These are phyloP conservation scores for Talaromyces thailandensis DNA, from an alignment of 495 filamentous ascomycete genomes.

Conservation along the genomic window DNA sequence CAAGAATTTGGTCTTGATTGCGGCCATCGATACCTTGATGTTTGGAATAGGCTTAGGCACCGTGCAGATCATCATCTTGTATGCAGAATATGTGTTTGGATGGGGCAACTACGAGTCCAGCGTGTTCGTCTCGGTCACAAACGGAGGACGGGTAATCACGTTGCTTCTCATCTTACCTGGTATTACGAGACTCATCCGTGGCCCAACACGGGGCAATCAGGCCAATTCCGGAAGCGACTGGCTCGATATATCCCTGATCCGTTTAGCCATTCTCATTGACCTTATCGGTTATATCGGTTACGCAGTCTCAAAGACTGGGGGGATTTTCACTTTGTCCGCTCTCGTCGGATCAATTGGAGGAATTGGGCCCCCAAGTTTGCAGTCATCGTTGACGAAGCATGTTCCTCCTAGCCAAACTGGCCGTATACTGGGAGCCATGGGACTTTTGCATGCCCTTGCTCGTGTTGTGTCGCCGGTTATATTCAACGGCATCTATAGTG, in stretches of 20 bases:
- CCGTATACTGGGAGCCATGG: slow-evolving; percentile 76
- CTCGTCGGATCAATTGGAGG: slow-evolving; percentile 68
- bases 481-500: slow-evolving; percentile 78
- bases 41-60: slow-evolving; percentile 78
- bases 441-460: slow-evolving; percentile 74
- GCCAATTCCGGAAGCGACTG: slow-evolving; percentile 62
- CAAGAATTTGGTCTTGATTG: slow-evolving; percentile 69
- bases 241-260: slow-evolving; percentile 70
- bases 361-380: slow-evolving; percentile 73
- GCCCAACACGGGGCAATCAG: slow-evolving; percentile 24
- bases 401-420: slow-evolving; percentile 73
- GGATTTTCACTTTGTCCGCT: slow-evolving; percentile 56
- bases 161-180: slow-evolving; percentile 68
- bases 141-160: slow-evolving; percentile 60
- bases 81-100: slow-evolving; percentile 65
- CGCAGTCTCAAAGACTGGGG: slow-evolving; percentile 45
- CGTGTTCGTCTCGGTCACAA: slow-evolving; percentile 68
- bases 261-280: slow-evolving; percentile 69
- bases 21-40: slow-evolving; percentile 66
- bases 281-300: slow-evolving; percentile 68
- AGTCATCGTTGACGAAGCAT: slow-evolving; percentile 81
- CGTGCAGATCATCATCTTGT: slow-evolving; percentile 68
- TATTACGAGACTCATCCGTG: slow-evolving; percentile 61
- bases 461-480: slow-evolving; percentile 69
- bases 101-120: slow-evolving; percentile 75